A percentile compares a stretch with the other conserved stretches of the same genome.
phyloP scores from a whole-genome alignment of 805 yeast genomes.

The Yamadazyma akitaensis region DNA sequence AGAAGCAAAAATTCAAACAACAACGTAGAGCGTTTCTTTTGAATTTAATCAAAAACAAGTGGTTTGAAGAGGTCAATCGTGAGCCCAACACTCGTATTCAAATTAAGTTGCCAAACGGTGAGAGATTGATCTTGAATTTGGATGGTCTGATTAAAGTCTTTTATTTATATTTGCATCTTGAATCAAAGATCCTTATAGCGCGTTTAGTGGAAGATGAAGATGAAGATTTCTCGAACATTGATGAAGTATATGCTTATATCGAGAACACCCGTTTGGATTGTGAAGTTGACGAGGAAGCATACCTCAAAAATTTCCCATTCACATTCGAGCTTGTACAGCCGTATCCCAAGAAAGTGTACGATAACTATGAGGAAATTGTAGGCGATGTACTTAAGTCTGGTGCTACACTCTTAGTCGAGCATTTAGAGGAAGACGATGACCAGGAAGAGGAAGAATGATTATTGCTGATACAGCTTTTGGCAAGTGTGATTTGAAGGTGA shows the following conservation, averaged over 20 bases:
- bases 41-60: constrained; percentile 7
- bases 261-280: constrained; percentile 9
- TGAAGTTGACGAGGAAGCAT: constrained; percentile 18
- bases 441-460: background rate
- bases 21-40: constrained; percentile 8
- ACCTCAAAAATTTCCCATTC: constrained; percentile 24
- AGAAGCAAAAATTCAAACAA: constrained; percentile 14
- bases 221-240: constrained; percentile 9
- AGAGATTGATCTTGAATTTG: constrained; percentile 45
- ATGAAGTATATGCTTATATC: constrained; percentile 6
- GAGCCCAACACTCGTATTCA: constrained; percentile 38
- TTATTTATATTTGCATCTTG: constrained; percentile 52
- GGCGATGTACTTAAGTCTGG: constrained; percentile 28
- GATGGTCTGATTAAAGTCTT: constrained; percentile 32
- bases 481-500: too few species aligned
- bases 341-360: constrained; percentile 34
- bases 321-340: constrained; percentile 41
- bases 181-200: constrained; percentile 30
- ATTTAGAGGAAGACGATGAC: background rate
- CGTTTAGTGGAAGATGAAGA: constrained; percentile 15
- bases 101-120: constrained; percentile 54
- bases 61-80: constrained; percentile 9
- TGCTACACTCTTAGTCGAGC: constrained; percentile 38
- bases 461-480: too few species aligned
- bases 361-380: constrained; percentile 12